Evolutionary conservation across 2,329 filamentous ascomycete genomes (phyloP), one percentile per base, ranked within the genome.

Genomic region (Neofusicoccum parvum): DNA sequence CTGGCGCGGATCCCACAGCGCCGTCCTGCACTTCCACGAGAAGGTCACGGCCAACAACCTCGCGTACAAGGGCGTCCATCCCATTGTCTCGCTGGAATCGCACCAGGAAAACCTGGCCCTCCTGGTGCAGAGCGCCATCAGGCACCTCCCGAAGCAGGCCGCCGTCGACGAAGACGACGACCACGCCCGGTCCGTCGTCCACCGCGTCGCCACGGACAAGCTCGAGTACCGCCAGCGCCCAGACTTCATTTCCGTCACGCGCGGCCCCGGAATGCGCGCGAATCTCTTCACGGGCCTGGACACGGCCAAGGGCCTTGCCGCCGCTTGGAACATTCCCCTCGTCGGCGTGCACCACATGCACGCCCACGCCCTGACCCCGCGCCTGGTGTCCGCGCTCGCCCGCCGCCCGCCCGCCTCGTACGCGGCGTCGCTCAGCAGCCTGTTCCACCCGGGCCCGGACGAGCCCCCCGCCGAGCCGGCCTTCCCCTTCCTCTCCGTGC

Each of bases 331-430:
- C 69, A 85, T 93, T 43, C 94, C 94, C 3, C 81, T 98, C 37
- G 77, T 98, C 1, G 95, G 88, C 0, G 91, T 97, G 0, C 58
- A 66, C 76, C 95, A 99, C 78, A 98, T 99, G 95, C 94, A 97
- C 76, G 95, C 94, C 11, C 95, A 99, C 78, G 90, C 95, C 17
- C 80, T 99, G 68, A 98, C 95, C 17, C 91, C 94, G 15, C 85
- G 92, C 10, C 85, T 99, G 48, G 88, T 90, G 3, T 80, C 82
- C 37, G 90, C 91, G 32, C 58, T 66, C 17, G 43, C 20, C 12
- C 51, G 6, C 27, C 34, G 37, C 9, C 37, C 9, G 14, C 23
- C 23, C 23, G 23, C 4, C 32, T 37, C 43, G 41, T 37, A n/a
- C 32, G 34, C 5, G 34, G 5, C 39, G 4, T 58, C 53, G 3